phyloP scores from a whole-genome alignment of 192 early-diverging fungal genomes.

The Dissophora ornata region DNA sequence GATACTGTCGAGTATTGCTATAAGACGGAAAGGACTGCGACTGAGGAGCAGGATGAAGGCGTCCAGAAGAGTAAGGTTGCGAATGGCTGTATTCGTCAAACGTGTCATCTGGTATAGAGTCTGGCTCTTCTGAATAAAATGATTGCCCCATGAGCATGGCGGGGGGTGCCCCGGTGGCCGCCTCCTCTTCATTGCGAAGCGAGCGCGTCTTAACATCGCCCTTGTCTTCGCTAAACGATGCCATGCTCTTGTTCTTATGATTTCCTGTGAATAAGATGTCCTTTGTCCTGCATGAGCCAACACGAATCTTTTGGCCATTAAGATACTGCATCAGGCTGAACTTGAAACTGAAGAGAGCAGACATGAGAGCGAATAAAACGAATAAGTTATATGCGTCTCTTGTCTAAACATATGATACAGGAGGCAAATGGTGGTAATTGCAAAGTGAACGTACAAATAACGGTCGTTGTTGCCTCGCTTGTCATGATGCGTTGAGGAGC shows the following conservation, averaged over 20 bases:
- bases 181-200: slow-evolving; percentile 17
- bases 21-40: slow-evolving; percentile 16
- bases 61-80: slow-evolving; percentile 3
- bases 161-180: not conserved
- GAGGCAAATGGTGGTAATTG: not conserved
- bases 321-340: slow-evolving; percentile 49
- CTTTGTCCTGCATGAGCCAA: slow-evolving; percentile 50
- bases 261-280: slow-evolving; percentile 53
- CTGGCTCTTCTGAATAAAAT: slow-evolving; percentile 46
- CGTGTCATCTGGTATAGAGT: slow-evolving; percentile 42
- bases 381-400: too few relatives aligned
- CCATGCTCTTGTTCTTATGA: slow-evolving; percentile 55
- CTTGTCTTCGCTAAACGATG: slow-evolving; percentile 53
- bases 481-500: slow-evolving; percentile 48
- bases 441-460: slow-evolving; percentile 49
- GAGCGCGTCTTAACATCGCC: slow-evolving; percentile 27
- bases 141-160: slow-evolving; percentile 35
- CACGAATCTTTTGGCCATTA: slow-evolving; percentile 32
- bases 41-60: slow-evolving; percentile 17
- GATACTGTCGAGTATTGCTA: slow-evolving; percentile 16
- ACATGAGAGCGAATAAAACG: too few relatives aligned
- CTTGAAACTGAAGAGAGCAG: slow-evolving; percentile 33
- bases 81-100: slow-evolving; percentile 20
- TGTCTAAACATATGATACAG: too few relatives aligned
- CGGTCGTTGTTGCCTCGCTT: slow-evolving; percentile 53